phyloP scores from a whole-genome alignment of 495 filamentous ascomycete species.

The Friedmanniomyces simplex region DNA sequence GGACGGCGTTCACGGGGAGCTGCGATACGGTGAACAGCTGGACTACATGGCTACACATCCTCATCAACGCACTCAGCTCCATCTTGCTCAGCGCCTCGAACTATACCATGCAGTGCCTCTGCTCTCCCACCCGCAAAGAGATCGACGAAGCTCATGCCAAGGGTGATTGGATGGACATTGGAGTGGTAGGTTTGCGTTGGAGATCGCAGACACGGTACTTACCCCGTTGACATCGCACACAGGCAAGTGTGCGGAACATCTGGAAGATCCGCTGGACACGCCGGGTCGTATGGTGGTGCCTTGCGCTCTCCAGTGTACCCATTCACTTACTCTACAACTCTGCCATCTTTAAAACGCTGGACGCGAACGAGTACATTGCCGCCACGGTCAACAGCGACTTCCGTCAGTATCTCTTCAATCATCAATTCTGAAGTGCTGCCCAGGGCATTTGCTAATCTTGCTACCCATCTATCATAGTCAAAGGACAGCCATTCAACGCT shows the following conservation, averaged over 20 bases:
- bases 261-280: conserved; percentile 3
- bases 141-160: conserved; percentile 19
- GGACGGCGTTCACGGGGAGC: conserved; percentile 4
- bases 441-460: background rate
- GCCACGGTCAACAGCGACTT: conserved; percentile 31
- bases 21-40: conserved; percentile 1
- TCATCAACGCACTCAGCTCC: conserved; percentile 16
- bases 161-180: conserved; percentile 19
- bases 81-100: conserved; percentile 17
- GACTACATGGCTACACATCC: conserved; percentile 7
- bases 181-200: background rate
- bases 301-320: conserved; percentile 11
- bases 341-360: conserved; percentile 24
- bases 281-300: conserved; percentile 3
- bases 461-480: background rate
- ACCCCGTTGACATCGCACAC: too few species aligned
- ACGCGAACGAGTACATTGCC: conserved; percentile 34
- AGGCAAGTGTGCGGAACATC: conserved; percentile 13
- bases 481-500: conserved; percentile 11
- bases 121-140: conserved; percentile 18
- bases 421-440: background rate
- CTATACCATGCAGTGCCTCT: conserved; percentile 18
- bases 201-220: too few species aligned
- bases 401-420: background rate
- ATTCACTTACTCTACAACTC: conserved; percentile 27